These are phyloP conservation scores for Schwanniomyces pseudopolymorphus DNA, from an alignment of 805 yeast species.

Conservation along the genomic window DNA sequence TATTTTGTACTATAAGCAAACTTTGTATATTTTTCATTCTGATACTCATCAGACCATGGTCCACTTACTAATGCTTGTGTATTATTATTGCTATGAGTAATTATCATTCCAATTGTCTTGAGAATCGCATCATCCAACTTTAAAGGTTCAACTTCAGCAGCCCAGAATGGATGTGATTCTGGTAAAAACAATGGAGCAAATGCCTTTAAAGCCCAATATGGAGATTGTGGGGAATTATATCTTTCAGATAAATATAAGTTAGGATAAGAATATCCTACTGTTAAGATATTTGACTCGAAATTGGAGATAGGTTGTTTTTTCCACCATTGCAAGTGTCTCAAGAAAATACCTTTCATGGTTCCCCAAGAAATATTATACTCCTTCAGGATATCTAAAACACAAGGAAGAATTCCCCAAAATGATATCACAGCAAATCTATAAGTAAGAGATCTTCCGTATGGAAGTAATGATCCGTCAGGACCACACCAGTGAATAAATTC, in stretches of 20 bases:
- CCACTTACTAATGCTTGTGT: conserved; percentile 11
- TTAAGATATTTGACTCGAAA: conserved; percentile 7
- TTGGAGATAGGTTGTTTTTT: conserved; percentile 7
- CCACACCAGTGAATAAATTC: conserved; percentile 19
- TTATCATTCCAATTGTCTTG: conserved; percentile 8
- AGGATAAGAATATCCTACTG: conserved; percentile 12
- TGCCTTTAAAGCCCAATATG: conserved; percentile 13
- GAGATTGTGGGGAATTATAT: conserved; percentile 13
- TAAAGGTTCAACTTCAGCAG: conserved; percentile 6
- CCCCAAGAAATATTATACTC: conserved; percentile 10
- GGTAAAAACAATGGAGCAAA: conserved; percentile 8
- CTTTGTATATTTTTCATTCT: conserved; percentile 9
- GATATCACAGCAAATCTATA: conserved; percentile 11
- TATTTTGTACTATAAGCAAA: conserved; percentile 11
- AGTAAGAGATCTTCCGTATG: conserved; percentile 12
- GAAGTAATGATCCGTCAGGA: conserved; percentile 10
- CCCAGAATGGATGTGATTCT: conserved; percentile 12
- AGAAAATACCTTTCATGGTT: conserved; percentile 7
- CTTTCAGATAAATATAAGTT: conserved; percentile 10
- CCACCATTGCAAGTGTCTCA: conserved; percentile 12
- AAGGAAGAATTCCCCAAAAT: conserved; percentile 12
- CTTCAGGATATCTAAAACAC: conserved; percentile 2
- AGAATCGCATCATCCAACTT: background rate
- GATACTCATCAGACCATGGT: conserved; percentile 9
- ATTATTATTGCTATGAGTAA: conserved; percentile 7